These are phyloP conservation scores for Penicillium coffeae DNA, from an alignment of 495 filamentous ascomycete species.

Conservation along the genomic window DNA sequence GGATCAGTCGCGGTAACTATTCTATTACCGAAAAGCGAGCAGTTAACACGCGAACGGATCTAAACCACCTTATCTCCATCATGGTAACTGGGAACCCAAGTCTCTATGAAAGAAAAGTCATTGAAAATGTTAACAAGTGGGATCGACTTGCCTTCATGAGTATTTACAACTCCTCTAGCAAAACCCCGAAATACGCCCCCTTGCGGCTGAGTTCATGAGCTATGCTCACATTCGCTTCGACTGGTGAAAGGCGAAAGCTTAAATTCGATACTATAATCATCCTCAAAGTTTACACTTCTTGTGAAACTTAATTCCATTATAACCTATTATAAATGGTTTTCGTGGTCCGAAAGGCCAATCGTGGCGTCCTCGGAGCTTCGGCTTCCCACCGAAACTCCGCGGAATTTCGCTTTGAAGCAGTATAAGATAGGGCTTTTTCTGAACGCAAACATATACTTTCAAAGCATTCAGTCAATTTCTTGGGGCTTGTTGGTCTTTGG, in stretches of 20 bases:
- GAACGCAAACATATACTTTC: neutral
- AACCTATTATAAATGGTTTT: neutral
- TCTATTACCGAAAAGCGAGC: neutral
- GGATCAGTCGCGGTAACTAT: too few species aligned
- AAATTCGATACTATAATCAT: too few species aligned
- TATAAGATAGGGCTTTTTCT: neutral
- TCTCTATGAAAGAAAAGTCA: neutral
- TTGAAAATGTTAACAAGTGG: neutral
- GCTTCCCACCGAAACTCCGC: constrained; percentile 14
- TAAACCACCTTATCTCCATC: neutral
- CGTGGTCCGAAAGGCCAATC: neutral
- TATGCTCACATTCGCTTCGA: too few species aligned
- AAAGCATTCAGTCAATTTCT: neutral
- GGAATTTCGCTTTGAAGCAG: neutral
- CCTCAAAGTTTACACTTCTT: too few species aligned
- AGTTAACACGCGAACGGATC: neutral
- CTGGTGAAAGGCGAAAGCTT: too few species aligned
- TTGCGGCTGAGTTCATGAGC: too few species aligned
- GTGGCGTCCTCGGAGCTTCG: neutral
- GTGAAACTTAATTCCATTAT: too few species aligned
- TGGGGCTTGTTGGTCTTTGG: too few species aligned
- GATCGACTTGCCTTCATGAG: neutral
- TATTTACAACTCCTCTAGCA: neutral
- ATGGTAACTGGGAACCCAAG: neutral
- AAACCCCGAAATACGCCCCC: too few species aligned